These are phyloP conservation scores for Plenodomus lindquistii DNA, from an alignment of 2,329 filamentous ascomycete genomes.

Conservation along the genomic window DNA sequence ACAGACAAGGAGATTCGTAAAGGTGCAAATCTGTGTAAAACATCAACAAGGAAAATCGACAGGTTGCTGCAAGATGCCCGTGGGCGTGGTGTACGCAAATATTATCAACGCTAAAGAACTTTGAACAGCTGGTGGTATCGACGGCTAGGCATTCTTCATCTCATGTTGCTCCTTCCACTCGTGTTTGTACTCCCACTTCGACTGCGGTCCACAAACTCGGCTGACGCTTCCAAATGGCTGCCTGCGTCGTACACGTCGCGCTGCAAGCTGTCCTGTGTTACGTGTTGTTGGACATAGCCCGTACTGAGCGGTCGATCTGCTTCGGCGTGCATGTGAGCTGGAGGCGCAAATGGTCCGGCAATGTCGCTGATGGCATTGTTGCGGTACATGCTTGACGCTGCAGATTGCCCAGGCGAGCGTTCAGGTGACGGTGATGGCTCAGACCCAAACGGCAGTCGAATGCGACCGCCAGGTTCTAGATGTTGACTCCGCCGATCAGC, in stretches of 20 bases:
- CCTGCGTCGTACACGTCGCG: conserved; percentile 34
- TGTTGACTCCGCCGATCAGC: conserved; percentile 19
- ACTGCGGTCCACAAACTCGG: conserved; percentile 44
- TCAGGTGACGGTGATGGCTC: conserved; percentile 44
- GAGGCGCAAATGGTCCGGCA: conserved; percentile 15
- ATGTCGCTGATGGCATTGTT: conserved; percentile 23
- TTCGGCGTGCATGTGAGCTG: conserved; percentile 17
- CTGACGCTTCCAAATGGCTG: conserved; percentile 40
- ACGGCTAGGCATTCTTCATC: conserved; percentile 1
- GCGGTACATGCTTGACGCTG: conserved; percentile 41
- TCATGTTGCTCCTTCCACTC: conserved; percentile 23
- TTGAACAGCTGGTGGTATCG: no score
- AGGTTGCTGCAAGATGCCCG: neutral
- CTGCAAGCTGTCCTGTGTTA: conserved; percentile 44
- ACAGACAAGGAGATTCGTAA: conserved; percentile 29
- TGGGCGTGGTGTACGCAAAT: conserved; percentile 3
- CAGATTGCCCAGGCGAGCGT: conserved; percentile 37
- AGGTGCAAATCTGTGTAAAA: neutral
- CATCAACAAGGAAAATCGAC: neutral
- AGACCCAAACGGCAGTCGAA: conserved; percentile 44
- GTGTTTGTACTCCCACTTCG: conserved; percentile 38
- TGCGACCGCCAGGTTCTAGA: conserved; percentile 31
- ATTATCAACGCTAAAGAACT: neutral
- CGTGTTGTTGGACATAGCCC: conserved; percentile 45
- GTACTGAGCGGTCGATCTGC: conserved; percentile 41